A percentile compares a stretch with the other conserved stretches of the same genome.
These are phyloP conservation scores for Clarireedia sp. DNA, from an alignment of 2,329 filamentous ascomycete genomes.

Conservation along the genomic window DNA sequence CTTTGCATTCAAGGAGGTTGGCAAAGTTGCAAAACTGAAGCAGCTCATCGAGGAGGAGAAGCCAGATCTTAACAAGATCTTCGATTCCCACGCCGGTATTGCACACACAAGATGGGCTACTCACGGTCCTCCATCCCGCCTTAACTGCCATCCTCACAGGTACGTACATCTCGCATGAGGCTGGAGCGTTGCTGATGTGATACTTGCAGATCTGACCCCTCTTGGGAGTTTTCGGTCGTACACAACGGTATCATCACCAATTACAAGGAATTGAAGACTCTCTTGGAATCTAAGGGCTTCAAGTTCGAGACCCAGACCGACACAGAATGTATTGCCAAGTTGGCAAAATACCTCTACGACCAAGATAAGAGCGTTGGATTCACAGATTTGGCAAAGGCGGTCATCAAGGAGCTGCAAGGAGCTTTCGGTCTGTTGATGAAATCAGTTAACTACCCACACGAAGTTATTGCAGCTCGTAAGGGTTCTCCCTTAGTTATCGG, in stretches of 20 bases:
- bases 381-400: conserved; percentile 91
- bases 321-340: conserved; percentile 98
- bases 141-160: conserved; percentile 98
- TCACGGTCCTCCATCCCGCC: conserved; percentile 84
- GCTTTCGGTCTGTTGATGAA: conserved; percentile 96
- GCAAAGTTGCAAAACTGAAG: conserved; percentile 96
- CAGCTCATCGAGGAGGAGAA: conserved; percentile 79
- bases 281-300: conserved; percentile 91
- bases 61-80: conserved; percentile 82
- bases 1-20: conserved; percentile 95
- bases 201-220: conserved; percentile 69
- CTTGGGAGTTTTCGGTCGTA: conserved; percentile 93
- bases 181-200: conserved; percentile 13
- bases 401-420: conserved; percentile 97
- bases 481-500: conserved; percentile 96
- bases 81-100: conserved; percentile 97
- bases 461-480: conserved; percentile 96
- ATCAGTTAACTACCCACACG: conserved; percentile 96
- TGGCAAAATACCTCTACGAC: conserved; percentile 96
- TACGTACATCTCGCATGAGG: conserved; percentile 37
- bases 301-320: conserved; percentile 99
- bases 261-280: conserved; percentile 98
- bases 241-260: conserved; percentile 99
- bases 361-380: conserved; percentile 91
- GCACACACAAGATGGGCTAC: conserved; percentile 99